These are phyloP conservation scores for Luffa aegyptiaca DNA, from an alignment of 306 rosid species.

Conservation along the genomic window DNA sequence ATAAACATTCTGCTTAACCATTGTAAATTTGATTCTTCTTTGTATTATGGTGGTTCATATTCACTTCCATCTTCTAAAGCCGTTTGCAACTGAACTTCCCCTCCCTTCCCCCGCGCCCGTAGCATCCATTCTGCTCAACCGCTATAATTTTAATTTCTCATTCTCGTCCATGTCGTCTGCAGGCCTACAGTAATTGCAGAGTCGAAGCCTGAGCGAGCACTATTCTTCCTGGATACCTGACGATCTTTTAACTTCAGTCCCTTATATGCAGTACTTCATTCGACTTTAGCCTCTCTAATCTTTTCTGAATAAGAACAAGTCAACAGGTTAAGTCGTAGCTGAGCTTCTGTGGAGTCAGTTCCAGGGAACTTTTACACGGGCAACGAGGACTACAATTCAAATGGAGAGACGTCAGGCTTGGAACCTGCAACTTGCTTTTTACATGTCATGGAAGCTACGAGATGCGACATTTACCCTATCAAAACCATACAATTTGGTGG, in stretches of 20 bases:
- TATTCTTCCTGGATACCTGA: background rate
- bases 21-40: background rate
- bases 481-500: slow-evolving; percentile 1
- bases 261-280: background rate
- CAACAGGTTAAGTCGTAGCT: slow-evolving; percentile 6
- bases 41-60: background rate
- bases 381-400: slow-evolving; percentile 6
- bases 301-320: background rate
- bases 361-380: background rate
- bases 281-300: background rate
- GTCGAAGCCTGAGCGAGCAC: background rate
- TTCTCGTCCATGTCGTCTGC: background rate
- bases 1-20: background rate
- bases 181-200: slow-evolving; percentile 1
- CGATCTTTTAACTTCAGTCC: background rate
- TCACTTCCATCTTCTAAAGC: background rate
- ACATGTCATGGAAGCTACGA: slow-evolving; percentile 1
- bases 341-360: background rate
- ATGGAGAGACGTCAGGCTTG: background rate
- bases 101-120: background rate
- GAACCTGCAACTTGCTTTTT: background rate
- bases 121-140: background rate
- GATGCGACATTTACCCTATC: background rate
- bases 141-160: background rate
- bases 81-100: background rate